Percentiles rank a stretch among this genome's conserved stretches.
These are phyloP conservation scores for Codiaeum variegatum DNA, from an alignment of 441 rosid species.

Conservation along the genomic window DNA sequence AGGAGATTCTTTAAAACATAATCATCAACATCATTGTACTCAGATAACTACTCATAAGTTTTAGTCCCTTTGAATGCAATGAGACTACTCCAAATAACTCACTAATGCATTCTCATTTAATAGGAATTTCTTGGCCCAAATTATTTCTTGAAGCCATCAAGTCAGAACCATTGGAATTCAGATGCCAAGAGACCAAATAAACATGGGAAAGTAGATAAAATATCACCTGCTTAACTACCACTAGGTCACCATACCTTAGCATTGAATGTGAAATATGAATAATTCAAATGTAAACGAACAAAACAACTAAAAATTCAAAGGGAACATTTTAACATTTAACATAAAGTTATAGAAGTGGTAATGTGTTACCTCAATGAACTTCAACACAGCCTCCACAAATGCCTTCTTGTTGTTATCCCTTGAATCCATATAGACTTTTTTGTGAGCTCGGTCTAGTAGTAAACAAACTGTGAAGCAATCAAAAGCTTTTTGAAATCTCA, in stretches of 20 bases:
- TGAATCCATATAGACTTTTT: slow-evolving; percentile 60
- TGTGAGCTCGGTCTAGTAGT: slow-evolving; percentile 63
- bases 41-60: neutral
- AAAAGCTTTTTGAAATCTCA: slow-evolving; percentile 1
- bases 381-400: slow-evolving; percentile 69
- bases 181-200: neutral
- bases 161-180: neutral
- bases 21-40: neutral
- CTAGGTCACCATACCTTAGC: neutral
- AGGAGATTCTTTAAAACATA: neutral
- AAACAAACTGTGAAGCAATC: neutral
- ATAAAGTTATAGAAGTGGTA: neutral
- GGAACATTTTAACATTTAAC: neutral
- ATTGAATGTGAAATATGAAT: neutral
- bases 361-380: slow-evolving; percentile 53
- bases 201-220: neutral
- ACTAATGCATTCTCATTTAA: neutral
- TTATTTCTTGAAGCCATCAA: neutral
- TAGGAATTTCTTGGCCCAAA: neutral
- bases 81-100: slow-evolving; percentile 7
- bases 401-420: slow-evolving; percentile 92
- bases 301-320: neutral
- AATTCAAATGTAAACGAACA: neutral
- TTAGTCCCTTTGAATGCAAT: neutral
- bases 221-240: slow-evolving; percentile 11